Evolutionary conservation across 768 basidiomycete genomes (phyloP).

Genomic region (Gymnopilus junonius): DNA sequence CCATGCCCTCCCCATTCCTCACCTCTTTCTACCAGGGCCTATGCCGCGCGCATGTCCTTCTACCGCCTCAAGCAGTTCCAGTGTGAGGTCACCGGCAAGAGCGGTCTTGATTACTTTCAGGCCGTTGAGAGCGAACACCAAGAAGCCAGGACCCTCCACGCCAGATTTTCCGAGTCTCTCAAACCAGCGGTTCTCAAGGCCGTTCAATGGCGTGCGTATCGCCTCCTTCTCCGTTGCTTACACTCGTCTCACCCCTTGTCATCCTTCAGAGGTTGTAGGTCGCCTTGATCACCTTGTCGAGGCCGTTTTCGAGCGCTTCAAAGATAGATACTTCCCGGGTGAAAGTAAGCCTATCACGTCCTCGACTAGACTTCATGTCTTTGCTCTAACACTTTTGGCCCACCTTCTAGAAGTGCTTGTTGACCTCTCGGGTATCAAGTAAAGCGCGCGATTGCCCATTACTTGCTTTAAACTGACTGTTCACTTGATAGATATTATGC

Average conservation of each 20-base stretch:
- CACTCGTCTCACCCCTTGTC: constrained; percentile 19
- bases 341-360: constrained; percentile 69
- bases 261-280: constrained; percentile 86
- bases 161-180: constrained; percentile 89
- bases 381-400: constrained; percentile 13
- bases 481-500: constrained; percentile 70
- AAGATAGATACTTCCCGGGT: constrained; percentile 89
- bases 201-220: constrained; percentile 94
- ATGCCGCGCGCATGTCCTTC: constrained; percentile 92
- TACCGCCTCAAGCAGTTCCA: constrained; percentile 94
- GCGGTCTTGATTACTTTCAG: constrained; percentile 91
- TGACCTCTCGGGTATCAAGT: constrained; percentile 89
- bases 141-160: constrained; percentile 88
- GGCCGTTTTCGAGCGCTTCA: constrained; percentile 93
- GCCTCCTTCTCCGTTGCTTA: constrained; percentile 19
- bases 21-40: constrained; percentile 52
- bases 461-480: constrained; percentile 20
- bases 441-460: constrained; percentile 25
- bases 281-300: constrained; percentile 95
- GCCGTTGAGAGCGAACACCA: constrained; percentile 90
- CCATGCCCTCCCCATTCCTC: constrained; percentile 26
- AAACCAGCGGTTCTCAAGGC: constrained; percentile 90
- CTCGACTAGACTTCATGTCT: constrained; percentile 14
- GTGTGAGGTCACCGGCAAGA: constrained; percentile 96
- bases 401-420: constrained; percentile 74